Base-by-base conservation (phyloP, 1,284 basidiomycete species). In the Ceratobasidium sp. region DNA sequence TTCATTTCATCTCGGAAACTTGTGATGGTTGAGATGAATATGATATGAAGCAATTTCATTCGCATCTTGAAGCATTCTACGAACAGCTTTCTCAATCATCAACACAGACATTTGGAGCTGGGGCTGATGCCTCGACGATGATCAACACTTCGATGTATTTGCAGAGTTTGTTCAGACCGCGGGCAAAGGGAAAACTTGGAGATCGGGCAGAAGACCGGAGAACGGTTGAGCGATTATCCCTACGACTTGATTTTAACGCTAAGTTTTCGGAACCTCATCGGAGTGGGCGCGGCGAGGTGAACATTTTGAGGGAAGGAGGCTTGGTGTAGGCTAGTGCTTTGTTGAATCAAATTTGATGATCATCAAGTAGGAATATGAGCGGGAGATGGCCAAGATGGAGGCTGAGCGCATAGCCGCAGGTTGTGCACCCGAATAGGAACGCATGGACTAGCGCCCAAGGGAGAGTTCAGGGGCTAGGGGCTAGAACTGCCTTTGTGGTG, bases 241-340 rank as follows among this genome's bases (percentile, higher is more conserved):
- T 96, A 55, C 85, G 93, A 41, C 80, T 97, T 28, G 94, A 97
- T 80, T 93, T 94, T 79, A 95, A 94, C 76, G 91, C 90, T 2
- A 88, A 86, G 58, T 87, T 94, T 77, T 93, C 90, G 16, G 86
- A 83, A 55, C 85, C 85, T 32, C 48, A 65, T 65, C 43, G 43
- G 8, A 39, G 65, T 6, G 36, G 14, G 43, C 43, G 43, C 18
- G 43, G 48, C 26, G 52, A 48, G 53, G 39, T 23, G 53, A 55
- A 41, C 18, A 70, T 70, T 21, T 34, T 70, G 53, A 36, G 43
- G 43, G 52, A 70, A 30, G 65, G 53, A 34, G 65, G 53, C 18
- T 30, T 70, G 39, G 65, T 36, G 18, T 70, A 46, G 52, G 28
- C 18, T 30, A n/a, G n/a, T n/a, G n/a, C n/a, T n/a, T n/a, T n/a